A percentile compares a stretch with the other conserved stretches of the same genome.
Evolutionary conservation across 2,329 filamentous ascomycete genomes (phyloP).

Genomic region (Sphaerulina populicola): DNA sequence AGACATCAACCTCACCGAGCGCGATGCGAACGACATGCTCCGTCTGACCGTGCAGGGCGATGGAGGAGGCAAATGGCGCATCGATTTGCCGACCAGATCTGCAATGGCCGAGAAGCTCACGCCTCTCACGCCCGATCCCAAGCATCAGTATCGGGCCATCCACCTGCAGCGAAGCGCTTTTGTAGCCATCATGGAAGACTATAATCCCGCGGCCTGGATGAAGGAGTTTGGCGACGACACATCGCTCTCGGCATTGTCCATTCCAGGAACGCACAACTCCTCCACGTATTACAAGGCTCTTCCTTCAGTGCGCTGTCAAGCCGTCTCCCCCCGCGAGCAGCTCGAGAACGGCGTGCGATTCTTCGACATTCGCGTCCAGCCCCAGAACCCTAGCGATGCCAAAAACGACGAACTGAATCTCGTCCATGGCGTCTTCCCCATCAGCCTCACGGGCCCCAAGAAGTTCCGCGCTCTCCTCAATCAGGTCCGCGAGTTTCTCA

Average conservation of each 20-base stretch:
- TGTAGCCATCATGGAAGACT: conserved; percentile 60
- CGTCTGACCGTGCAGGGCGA: conserved; percentile 65
- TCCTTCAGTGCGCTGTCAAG: conserved; percentile 88
- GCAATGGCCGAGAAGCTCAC: conserved; percentile 34
- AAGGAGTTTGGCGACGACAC: conserved; percentile 59
- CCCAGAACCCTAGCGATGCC: conserved; percentile 48
- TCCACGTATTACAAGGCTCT: conserved; percentile 77
- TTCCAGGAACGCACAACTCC: conserved; percentile 93
- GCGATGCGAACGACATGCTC: conserved; percentile 54
- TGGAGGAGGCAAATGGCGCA: conserved; percentile 55
- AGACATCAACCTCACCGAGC: conserved; percentile 52
- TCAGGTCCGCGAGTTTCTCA: conserved; percentile 60
- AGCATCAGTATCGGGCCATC: conserved; percentile 37
- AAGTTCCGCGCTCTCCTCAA: conserved; percentile 68
- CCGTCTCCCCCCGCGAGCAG: conserved; percentile 66
- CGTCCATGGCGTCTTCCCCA: conserved; percentile 83
- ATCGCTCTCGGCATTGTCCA: conserved; percentile 71
- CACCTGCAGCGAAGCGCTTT: conserved; percentile 36
- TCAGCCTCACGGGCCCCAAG: conserved; percentile 72
- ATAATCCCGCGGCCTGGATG: conserved; percentile 73
- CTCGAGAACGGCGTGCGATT: conserved; percentile 87
- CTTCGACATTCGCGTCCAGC: conserved; percentile 80
- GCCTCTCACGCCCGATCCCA: conserved; percentile 35
- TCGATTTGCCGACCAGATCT: conserved; percentile 58
- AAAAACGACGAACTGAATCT: conserved; percentile 60